Base-by-base conservation (phyloP, 2,329 filamentous ascomycete species). In the Daldinia sp. region DNA sequence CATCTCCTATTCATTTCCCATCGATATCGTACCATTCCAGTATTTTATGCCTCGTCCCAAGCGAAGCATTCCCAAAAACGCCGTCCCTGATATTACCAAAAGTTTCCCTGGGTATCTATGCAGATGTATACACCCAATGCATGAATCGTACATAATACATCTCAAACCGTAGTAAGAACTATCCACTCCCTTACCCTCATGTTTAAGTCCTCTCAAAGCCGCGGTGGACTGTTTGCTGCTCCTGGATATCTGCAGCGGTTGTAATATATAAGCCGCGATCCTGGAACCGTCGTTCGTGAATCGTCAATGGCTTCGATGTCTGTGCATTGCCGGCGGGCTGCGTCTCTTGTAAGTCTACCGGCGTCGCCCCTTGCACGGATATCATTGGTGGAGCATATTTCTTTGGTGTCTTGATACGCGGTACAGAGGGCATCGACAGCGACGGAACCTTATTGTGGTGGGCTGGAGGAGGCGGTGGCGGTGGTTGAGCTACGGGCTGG, bases 191-290 rank as follows among this genome's bases (percentile, higher is more conserved):
- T 7, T 30, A 6, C 6, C 10, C 33, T 35, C 37, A 6, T 10
- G 7, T 30, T 37, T 18, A 42, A 3, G 12, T 26, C 23, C 6
- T 42, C 35, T 30, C 35, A 6, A 12, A 55, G 18, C 15, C 23
- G 53, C 6, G 23, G 35, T 18, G 53, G 28, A 0, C 33, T 1
- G n/a, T 20, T 18, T 41, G 23, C 13, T 56, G 35, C 35, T 18
- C 53, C 15, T n/a, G 10, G 13, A 42, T 41, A 15, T 56, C 35
- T 12, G 35, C 39, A 6, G 30, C 2, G 13, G 51, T 12, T 6
- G 20, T 26, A n/a, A 65, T 59, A 54, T 56, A 51, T 51, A 68
- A 4, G 59, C 64, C 23, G 37, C 53, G 53, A 28, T 56, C 53
- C 2, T 56, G 53, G 13, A 56, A 42, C 20, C 53, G 53, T 15